Evolutionary conservation across 306 rosid species (phyloP).

Genomic region (Mimosa pudica): DNA sequence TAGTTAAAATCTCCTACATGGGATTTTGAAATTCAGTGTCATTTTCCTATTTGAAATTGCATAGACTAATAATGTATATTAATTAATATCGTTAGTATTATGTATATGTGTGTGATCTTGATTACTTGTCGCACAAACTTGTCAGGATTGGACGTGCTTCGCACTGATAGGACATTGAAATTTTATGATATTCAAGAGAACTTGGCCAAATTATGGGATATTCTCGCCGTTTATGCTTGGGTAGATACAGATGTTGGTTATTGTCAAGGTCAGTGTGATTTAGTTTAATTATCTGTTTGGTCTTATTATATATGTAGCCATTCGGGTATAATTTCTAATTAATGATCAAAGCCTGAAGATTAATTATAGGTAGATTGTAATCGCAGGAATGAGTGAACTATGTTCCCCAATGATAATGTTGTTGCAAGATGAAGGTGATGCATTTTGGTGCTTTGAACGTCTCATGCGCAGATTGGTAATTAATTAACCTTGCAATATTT

Average conservation of each 20-base stretch:
- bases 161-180: slow-evolving; percentile 84
- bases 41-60: too few species aligned
- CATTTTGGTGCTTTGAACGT: slow-evolving; percentile 97
- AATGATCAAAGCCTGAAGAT: not conserved
- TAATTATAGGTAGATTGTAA: slow-evolving; percentile 11
- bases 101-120: not conserved
- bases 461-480: slow-evolving; percentile 89
- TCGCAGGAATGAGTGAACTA: slow-evolving; percentile 92
- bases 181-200: slow-evolving; percentile 87
- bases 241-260: slow-evolving; percentile 91
- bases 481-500: not conserved
- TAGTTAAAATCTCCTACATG: too few species aligned
- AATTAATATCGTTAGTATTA: not conserved
- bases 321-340: not conserved
- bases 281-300: not conserved
- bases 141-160: slow-evolving; percentile 93
- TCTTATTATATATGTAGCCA: not conserved
- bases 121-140: slow-evolving; percentile 1
- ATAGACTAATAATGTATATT: too few species aligned
- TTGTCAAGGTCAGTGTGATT: slow-evolving; percentile 75
- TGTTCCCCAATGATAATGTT: slow-evolving; percentile 98
- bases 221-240: slow-evolving; percentile 90
- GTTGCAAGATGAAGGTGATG: slow-evolving; percentile 89
- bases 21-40: too few species aligned
- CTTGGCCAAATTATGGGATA: slow-evolving; percentile 93